phyloP scores from a whole-genome alignment of 331 rosid genomes.

The Quercus phellos region DNA sequence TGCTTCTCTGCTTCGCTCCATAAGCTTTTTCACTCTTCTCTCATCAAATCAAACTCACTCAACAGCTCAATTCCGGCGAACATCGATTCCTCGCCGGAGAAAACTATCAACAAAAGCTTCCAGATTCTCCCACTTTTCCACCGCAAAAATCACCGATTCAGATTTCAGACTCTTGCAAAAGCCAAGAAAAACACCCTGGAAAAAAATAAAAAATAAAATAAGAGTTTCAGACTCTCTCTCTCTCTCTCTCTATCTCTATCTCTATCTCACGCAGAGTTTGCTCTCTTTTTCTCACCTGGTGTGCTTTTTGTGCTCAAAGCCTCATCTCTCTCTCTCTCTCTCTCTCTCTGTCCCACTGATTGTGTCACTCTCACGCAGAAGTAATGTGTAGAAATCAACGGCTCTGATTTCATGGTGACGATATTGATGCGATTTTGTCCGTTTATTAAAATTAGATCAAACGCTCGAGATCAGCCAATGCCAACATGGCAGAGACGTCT shows the following conservation, averaged over 20 bases:
- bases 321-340: not conserved
- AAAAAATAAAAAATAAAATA: not conserved
- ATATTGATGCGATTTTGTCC: not conserved
- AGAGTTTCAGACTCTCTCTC: not conserved
- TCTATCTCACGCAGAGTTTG: not conserved
- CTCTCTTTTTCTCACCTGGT: not conserved
- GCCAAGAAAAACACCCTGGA: not conserved
- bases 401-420: not conserved
- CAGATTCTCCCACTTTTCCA: not conserved
- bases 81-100: not conserved
- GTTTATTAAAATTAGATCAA: not conserved
- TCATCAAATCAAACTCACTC: constrained; percentile 24
- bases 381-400: not conserved
- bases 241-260: not conserved
- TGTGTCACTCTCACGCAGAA: not conserved
- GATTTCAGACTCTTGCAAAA: too few relatives aligned
- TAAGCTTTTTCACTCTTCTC: constrained; percentile 21
- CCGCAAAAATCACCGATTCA: not conserved
- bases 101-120: too few relatives aligned
- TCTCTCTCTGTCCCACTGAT: not conserved
- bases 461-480: constrained; percentile 16
- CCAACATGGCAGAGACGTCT: constrained; percentile 37
- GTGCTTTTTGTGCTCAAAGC: not conserved
- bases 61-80: not conserved
- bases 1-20: constrained; percentile 60